Conservation (phyloP, 1,284 basidiomycete species). For the Sporisorium graminicola region DNA sequence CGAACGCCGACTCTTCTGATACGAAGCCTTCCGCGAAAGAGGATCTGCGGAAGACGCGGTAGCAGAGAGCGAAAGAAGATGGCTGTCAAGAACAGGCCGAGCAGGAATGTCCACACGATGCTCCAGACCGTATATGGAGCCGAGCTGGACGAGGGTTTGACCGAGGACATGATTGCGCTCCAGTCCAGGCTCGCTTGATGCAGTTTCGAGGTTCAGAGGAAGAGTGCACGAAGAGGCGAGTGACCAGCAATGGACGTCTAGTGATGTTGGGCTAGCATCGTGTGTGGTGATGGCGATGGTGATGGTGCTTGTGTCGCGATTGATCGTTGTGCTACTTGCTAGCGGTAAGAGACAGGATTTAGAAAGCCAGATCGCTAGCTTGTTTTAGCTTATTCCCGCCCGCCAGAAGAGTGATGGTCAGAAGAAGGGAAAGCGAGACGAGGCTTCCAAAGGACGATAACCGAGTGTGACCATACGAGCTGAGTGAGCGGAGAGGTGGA, state of each 20-base stretch:
- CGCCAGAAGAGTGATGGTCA: not conserved
- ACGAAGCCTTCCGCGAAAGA: constrained; percentile 58
- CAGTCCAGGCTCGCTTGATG: no score
- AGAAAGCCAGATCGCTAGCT: not conserved
- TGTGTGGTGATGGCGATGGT: not conserved
- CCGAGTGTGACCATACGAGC: no score
- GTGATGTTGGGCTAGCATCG: not conserved
- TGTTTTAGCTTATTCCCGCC: not conserved
- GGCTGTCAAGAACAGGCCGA: constrained; percentile 36
- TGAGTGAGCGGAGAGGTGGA: no score
- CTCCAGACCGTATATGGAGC: constrained; percentile 10
- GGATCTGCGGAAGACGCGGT: constrained; percentile 55
- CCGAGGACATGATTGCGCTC: constrained; percentile 1
- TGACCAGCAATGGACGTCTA: not conserved
- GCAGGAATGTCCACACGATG: constrained; percentile 23
- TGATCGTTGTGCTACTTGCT: not conserved
- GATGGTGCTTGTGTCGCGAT: not conserved
- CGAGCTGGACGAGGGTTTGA: not conserved
- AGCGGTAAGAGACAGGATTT: no score
- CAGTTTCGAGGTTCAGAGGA: not conserved
- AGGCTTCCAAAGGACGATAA: no score
- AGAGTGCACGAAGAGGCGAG: not conserved
- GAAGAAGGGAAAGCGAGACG: not conserved
- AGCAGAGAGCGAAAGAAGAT: constrained; percentile 61
- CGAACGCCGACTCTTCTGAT: constrained; percentile 53